A percentile compares a stretch with the other conserved stretches of the same genome.
Evolutionary conservation across 345 rosid genomes (phyloP).

Genomic region (Chamaenerion angustifolium): DNA sequence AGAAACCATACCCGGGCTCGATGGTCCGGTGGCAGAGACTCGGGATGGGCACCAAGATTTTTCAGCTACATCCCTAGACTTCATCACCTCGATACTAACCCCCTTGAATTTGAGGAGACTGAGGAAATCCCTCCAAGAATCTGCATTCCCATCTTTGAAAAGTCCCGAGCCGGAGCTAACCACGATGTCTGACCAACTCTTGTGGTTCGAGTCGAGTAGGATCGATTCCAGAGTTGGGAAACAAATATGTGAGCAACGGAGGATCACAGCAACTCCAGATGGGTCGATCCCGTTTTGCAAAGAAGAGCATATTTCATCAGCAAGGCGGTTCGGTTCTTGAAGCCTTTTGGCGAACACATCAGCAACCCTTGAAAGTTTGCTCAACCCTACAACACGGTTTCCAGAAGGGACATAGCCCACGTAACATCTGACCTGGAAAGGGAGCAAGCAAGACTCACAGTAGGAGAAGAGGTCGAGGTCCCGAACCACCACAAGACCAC

Average conservation of each 20-base stretch:
- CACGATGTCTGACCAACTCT: constrained; percentile 37
- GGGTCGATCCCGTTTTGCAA: constrained; percentile 69
- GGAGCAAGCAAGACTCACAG: constrained; percentile 87
- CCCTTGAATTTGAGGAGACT: constrained; percentile 54
- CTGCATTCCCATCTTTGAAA: constrained; percentile 46
- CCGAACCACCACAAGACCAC: constrained; percentile 80
- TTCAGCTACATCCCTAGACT: constrained; percentile 11
- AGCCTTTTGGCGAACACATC: constrained; percentile 81
- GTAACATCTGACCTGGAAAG: constrained; percentile 78
- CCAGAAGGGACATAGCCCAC: constrained; percentile 81
- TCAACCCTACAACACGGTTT: constrained; percentile 67
- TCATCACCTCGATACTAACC: constrained; percentile 20
- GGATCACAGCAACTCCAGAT: constrained; percentile 75
- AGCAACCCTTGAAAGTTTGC: constrained; percentile 85
- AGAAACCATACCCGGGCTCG: constrained; percentile 41
- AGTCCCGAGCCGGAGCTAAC: constrained; percentile 68
- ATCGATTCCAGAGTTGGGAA: constrained; percentile 45
- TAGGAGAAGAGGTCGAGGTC: constrained; percentile 82
- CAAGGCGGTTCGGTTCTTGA: constrained; percentile 75
- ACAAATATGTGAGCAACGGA: constrained; percentile 69
- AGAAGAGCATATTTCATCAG: constrained; percentile 63
- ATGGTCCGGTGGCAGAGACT: constrained; percentile 19
- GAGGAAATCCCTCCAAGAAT: constrained; percentile 55
- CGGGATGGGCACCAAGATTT: constrained; percentile 61
- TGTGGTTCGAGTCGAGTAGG: constrained; percentile 30